These are phyloP conservation scores for Thuja plicata DNA, from an alignment of 83 land plant species.

Conservation along the genomic window DNA sequence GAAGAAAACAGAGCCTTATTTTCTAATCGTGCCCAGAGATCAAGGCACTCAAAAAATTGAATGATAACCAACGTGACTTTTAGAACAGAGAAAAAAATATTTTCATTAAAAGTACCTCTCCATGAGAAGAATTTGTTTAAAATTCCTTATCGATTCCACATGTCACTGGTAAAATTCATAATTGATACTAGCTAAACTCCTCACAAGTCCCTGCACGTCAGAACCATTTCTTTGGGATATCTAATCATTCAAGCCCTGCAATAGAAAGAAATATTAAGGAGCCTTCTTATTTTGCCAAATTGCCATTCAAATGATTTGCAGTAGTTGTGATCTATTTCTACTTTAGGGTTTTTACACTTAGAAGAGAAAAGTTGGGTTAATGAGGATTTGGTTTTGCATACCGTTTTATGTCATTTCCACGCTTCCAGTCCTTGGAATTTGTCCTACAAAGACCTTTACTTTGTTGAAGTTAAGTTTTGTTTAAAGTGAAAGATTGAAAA, in stretches of 20 bases:
- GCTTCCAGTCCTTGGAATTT: no score
- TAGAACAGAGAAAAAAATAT: neutral
- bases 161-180: neutral
- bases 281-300: no score
- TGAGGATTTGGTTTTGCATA: no score
- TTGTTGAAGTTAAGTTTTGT: no score
- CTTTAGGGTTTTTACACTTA: no score
- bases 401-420: no score
- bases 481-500: no score
- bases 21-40: neutral
- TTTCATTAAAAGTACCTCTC: neutral
- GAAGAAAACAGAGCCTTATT: neutral
- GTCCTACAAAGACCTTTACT: no score
- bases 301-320: no score
- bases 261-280: no score
- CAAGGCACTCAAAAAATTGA: neutral
- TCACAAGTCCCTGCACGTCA: neutral
- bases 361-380: no score
- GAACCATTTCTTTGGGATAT: neutral
- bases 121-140: neutral
- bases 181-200: neutral
- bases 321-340: no score
- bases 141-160: neutral
- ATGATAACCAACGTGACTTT: neutral
- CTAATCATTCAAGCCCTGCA: neutral